A percentile compares a stretch with the other conserved stretches of the same genome.
phyloP scores from a whole-genome alignment of 208 protist species.

The Trypanosoma cruzi region DNA sequence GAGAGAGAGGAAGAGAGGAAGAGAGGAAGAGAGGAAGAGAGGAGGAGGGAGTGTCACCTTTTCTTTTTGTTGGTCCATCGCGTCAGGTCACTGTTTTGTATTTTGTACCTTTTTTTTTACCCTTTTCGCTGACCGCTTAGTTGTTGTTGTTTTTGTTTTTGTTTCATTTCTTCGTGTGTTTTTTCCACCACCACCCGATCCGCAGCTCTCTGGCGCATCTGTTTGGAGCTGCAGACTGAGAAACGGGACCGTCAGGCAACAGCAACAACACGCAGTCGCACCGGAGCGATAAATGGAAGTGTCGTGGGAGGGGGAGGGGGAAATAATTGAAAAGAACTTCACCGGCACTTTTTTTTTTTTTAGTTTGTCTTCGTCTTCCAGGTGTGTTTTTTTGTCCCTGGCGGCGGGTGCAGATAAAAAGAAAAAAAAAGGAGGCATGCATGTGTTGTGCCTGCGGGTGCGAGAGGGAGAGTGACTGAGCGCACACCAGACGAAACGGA shows the following conservation, averaged over 20 bases:
- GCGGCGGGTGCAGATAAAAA: neutral
- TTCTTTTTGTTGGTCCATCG: neutral
- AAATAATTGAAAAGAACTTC: neutral
- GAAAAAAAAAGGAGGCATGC: neutral
- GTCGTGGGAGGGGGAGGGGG: neutral
- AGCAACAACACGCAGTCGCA: neutral
- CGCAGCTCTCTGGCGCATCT: neutral
- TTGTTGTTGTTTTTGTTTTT: conserved; percentile 6
- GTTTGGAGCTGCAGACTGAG: neutral
- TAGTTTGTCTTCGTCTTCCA: neutral
- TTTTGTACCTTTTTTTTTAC: neutral
- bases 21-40: too few species aligned
- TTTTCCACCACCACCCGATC: too few species aligned
- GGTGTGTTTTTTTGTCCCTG: neutral
- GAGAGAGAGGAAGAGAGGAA: too few species aligned
- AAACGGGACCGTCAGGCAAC: neutral
- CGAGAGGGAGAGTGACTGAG: neutral
- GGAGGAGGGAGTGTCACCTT: too few species aligned
- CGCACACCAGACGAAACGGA: neutral
- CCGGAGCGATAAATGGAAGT: neutral
- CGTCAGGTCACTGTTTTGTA: neutral
- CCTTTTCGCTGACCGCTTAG: neutral
- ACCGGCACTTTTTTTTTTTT: neutral
- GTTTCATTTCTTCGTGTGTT: neutral
- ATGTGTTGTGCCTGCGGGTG: neutral